These are phyloP conservation scores for Phanerochaete carnosa DNA, from an alignment of 768 basidiomycete species.

Conservation along the genomic window DNA sequence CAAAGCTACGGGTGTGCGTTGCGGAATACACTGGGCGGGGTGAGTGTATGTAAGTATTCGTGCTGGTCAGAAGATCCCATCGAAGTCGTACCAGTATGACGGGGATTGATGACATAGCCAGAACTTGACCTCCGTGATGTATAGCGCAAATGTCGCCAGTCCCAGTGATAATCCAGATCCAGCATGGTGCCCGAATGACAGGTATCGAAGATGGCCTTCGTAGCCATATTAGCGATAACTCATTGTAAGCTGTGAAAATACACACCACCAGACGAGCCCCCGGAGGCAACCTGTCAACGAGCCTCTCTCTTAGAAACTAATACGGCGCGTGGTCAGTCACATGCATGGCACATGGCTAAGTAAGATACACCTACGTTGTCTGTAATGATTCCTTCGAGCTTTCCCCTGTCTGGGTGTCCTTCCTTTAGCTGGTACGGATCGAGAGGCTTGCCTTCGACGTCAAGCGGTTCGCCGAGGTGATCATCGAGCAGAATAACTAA, in stretches of 20 bases:
- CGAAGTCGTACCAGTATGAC: no score
- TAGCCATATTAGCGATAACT: background rate
- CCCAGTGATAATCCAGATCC: background rate
- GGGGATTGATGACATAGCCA: no score
- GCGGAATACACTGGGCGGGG: no score
- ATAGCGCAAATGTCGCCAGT: background rate
- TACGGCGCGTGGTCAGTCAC: background rate
- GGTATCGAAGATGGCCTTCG: constrained; percentile 5
- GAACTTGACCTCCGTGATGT: no score
- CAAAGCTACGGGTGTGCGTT: no score
- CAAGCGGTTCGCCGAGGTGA: background rate
- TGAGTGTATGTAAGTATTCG: no score
- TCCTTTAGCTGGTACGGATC: background rate
- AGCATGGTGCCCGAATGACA: constrained; percentile 9
- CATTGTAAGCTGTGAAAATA: background rate
- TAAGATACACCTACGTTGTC: constrained; percentile 1
- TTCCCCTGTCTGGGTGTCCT: background rate
- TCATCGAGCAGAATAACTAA: background rate
- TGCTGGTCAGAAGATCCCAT: no score
- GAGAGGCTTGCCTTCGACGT: background rate
- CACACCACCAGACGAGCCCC: constrained; percentile 5
- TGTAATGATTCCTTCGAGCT: background rate
- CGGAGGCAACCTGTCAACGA: background rate
- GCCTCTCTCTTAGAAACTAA: background rate
- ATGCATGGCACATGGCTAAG: background rate